phyloP scores from a whole-genome alignment of 1,284 basidiomycete genomes.

The Pseudozyma sp. region DNA sequence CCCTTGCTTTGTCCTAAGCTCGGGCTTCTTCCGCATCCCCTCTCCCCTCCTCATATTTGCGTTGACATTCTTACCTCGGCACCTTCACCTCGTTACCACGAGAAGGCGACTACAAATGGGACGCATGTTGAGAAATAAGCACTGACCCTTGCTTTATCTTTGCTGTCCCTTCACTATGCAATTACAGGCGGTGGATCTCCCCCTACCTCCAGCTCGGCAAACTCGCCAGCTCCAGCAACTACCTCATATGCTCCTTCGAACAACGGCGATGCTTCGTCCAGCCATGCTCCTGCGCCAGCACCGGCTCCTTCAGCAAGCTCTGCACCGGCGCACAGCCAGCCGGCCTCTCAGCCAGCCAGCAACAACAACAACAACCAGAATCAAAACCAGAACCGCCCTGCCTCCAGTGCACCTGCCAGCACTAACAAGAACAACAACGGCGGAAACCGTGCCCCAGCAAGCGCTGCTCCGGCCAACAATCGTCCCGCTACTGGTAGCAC shows the following conservation, averaged over 20 bases:
- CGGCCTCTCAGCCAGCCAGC: constrained; percentile 9
- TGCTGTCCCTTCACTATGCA: not conserved
- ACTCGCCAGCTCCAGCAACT: constrained; percentile 13
- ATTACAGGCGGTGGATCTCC: constrained; percentile 21
- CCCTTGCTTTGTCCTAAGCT: not conserved
- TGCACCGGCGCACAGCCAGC: constrained; percentile 11
- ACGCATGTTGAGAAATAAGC: not conserved
- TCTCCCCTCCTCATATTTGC: not conserved
- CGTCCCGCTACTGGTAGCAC: constrained; percentile 1
- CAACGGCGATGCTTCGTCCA: constrained; percentile 11
- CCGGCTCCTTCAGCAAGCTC: constrained; percentile 22
- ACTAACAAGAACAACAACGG: constrained; percentile 10
- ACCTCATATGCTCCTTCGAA: constrained; percentile 11
- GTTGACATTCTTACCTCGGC: no score
- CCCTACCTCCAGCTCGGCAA: constrained; percentile 17
- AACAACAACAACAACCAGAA: constrained; percentile 14
- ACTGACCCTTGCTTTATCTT: constrained; percentile 6
- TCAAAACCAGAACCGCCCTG: constrained; percentile 12
- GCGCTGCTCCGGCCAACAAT: constrained; percentile 8
- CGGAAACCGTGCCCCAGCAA: constrained; percentile 5
- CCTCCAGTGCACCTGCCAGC: constrained; percentile 10
- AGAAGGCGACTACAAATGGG: not conserved
- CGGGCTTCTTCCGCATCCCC: not conserved
- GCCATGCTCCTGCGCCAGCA: constrained; percentile 20
- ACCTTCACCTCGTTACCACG: not conserved